Evolutionary conservation across 208 protist genomes (phyloP), one percentile per base, ranked within the genome.

Genomic region (Wallacemonas sp.): DNA sequence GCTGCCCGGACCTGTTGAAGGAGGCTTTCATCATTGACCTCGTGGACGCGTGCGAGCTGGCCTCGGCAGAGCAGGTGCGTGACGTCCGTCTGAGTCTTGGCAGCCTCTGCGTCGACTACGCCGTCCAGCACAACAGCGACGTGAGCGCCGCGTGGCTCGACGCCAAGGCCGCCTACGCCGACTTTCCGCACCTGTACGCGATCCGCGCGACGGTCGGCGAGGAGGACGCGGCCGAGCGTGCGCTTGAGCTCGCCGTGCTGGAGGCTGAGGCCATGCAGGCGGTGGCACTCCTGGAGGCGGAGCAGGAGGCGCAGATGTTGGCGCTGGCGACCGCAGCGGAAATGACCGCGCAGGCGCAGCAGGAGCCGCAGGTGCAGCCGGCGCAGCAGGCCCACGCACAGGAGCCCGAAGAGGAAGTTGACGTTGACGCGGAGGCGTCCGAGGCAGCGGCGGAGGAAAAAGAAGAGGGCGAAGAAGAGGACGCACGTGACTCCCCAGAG

Each of bases 381-480:
- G n/a, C n/a, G n/a, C n/a, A n/a, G n/a, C n/a, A n/a, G n/a, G n/a
- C n/a, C n/a, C n/a, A n/a, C n/a, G n/a, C n/a, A n/a, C n/a, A n/a
- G n/a, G n/a, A n/a, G n/a, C n/a, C 18, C 18, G 11, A 48, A 23
- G 18, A 48, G 44, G 44, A 5, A 25, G 20, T 48, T 5, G 18
- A 48, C 11, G 20, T 16, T 39, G 36, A 39, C 12, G 36, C n/a
- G n/a, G n/a, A n/a, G n/a, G n/a, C n/a, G n/a, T n/a, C n/a, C n/a
- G n/a, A n/a, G n/a, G n/a, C n/a, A n/a, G n/a, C n/a, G n/a, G n/a
- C n/a, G 20, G 26, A n/a, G 23, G 48, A 67, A 18, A 31, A 52
- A 25, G 29, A 57, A 18, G 62, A 55, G 33, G 44, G 8, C 10
- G 62, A 33, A 20, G 62, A 67, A 31, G 44, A 66, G 61, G 10